A percentile compares a stretch with the other conserved stretches of the same genome.
phyloP scores from a whole-genome alignment of 2,329 filamentous ascomycete species.

The Microsporum ferrugineum region DNA sequence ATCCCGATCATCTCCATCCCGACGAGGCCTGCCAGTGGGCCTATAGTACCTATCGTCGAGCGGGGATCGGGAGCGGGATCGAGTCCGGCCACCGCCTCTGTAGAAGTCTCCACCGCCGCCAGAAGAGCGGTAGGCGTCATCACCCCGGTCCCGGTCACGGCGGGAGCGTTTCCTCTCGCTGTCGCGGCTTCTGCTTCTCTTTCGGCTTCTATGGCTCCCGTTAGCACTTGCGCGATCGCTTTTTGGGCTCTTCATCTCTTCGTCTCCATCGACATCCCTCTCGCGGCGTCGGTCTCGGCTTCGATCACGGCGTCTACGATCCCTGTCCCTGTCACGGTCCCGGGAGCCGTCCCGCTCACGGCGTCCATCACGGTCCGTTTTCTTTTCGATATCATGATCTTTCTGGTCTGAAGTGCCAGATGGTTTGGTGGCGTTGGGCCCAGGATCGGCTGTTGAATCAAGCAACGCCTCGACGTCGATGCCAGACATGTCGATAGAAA shows the following conservation, averaged over 20 bases:
- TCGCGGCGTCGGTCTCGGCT: slow-evolving; percentile 37
- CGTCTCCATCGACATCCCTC: slow-evolving; percentile 46
- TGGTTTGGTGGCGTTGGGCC: slow-evolving; percentile 17
- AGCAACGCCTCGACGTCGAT: slow-evolving; percentile 83
- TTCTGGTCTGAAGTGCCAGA: slow-evolving; percentile 35
- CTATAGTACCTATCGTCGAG: slow-evolving; percentile 48
- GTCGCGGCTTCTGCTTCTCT: slow-evolving; percentile 67
- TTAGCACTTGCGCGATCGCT: slow-evolving; percentile 63
- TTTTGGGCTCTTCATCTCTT: slow-evolving; percentile 52
- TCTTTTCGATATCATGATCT: slow-evolving; percentile 48
- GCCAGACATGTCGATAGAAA: slow-evolving; percentile 44
- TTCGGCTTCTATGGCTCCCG: slow-evolving; percentile 65
- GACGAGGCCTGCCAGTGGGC: slow-evolving; percentile 39
- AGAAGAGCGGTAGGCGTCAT: slow-evolving; percentile 37
- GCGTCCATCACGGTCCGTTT: slow-evolving; percentile 41
- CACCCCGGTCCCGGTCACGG: slow-evolving; percentile 50
- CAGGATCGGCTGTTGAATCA: slow-evolving; percentile 63
- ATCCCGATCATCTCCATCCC: slow-evolving; percentile 35
- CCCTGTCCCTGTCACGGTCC: slow-evolving; percentile 45
- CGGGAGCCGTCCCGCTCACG: slow-evolving; percentile 47
- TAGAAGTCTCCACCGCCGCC: slow-evolving; percentile 57
- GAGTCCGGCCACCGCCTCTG: slow-evolving; percentile 51
- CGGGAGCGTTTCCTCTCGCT: slow-evolving; percentile 62
- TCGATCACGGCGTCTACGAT: slow-evolving; percentile 46
- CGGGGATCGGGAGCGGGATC: slow-evolving; percentile 62